phyloP scores from a whole-genome alignment of 345 rosid species.

The Cardamine resedifolia region DNA sequence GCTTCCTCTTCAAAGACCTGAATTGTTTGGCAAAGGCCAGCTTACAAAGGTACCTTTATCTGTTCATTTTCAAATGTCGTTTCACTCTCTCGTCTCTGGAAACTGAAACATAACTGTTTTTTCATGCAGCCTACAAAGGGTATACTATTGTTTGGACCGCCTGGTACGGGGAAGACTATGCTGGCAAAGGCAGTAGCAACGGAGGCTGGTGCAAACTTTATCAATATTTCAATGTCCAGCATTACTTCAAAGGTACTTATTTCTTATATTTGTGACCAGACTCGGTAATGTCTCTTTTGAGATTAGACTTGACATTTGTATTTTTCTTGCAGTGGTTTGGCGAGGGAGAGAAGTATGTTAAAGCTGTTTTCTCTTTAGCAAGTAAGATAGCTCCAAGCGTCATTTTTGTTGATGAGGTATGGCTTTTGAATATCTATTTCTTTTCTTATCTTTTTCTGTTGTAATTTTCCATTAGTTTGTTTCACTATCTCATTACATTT shows the following conservation, averaged over 20 bases:
- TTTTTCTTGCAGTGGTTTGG: slow-evolving; percentile 88
- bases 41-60: slow-evolving; percentile 68
- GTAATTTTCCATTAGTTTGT: too few relatives aligned
- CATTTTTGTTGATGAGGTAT: slow-evolving; percentile 93
- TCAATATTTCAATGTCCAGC: slow-evolving; percentile 98
- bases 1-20: slow-evolving; percentile 99
- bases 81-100: slow-evolving; percentile 16
- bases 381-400: slow-evolving; percentile 99
- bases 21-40: slow-evolving; percentile 96
- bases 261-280: neutral
- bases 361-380: slow-evolving; percentile 97
- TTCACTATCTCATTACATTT: neutral
- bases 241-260: slow-evolving; percentile 86
- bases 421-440: slow-evolving; percentile 17
- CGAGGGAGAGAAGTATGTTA: slow-evolving; percentile 97
- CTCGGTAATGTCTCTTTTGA: neutral
- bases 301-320: slow-evolving; percentile 2
- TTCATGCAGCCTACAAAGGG: slow-evolving; percentile 88
- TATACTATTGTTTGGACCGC: slow-evolving; percentile 95
- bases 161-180: slow-evolving; percentile 99
- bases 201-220: slow-evolving; percentile 96
- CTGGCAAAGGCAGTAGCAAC: slow-evolving; percentile 99
- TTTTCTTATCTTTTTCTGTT: neutral
- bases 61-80: neutral
- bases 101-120: slow-evolving; percentile 14